These are phyloP conservation scores for Fusarium burgessii DNA, from an alignment of 2,329 filamentous ascomycete genomes.

Conservation along the genomic window DNA sequence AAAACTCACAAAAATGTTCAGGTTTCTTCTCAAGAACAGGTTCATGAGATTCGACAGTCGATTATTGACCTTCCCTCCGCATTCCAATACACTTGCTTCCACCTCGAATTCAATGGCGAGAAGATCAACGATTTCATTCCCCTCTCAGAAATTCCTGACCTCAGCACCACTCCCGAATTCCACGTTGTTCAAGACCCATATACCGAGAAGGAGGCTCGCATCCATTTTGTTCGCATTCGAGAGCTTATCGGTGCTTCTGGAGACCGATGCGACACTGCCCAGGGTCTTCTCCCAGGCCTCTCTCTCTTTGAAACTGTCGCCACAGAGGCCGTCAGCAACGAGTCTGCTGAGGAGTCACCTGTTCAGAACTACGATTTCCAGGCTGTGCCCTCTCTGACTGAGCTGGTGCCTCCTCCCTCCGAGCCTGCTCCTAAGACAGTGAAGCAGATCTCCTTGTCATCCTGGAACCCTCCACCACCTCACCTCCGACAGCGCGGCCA, in stretches of 20 bases:
- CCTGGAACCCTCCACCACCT: slow-evolving; percentile 97
- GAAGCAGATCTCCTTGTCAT: slow-evolving; percentile 87
- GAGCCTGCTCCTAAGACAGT: slow-evolving; percentile 86
- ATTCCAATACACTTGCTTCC: slow-evolving; percentile 98
- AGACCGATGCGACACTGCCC: slow-evolving; percentile 85
- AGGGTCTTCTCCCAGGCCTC: slow-evolving; percentile 85
- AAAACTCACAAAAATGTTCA: slow-evolving; percentile 52
- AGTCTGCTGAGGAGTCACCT: slow-evolving; percentile 50
- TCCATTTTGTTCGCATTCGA: slow-evolving; percentile 90
- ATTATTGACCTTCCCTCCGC: slow-evolving; percentile 93
- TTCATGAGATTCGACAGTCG: slow-evolving; percentile 96
- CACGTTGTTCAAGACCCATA: slow-evolving; percentile 93
- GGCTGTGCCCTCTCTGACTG: slow-evolving; percentile 73
- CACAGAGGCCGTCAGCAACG: slow-evolving; percentile 53
- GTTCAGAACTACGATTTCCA: slow-evolving; percentile 83
- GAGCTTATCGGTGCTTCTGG: slow-evolving; percentile 94
- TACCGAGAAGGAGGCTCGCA: slow-evolving; percentile 96
- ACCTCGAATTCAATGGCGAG: slow-evolving; percentile 89
- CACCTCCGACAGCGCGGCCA: slow-evolving; percentile 92
- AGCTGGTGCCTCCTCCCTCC: slow-evolving; percentile 75
- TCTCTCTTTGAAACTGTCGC: slow-evolving; percentile 88
- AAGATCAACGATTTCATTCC: slow-evolving; percentile 96
- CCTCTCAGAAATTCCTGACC: slow-evolving; percentile 86
- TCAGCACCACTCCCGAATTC: slow-evolving; percentile 82
- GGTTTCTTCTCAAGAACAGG: slow-evolving; percentile 93